Conservation (phyloP, 202 grass and related monocot species). For the Digitaria exilis region DNA sequence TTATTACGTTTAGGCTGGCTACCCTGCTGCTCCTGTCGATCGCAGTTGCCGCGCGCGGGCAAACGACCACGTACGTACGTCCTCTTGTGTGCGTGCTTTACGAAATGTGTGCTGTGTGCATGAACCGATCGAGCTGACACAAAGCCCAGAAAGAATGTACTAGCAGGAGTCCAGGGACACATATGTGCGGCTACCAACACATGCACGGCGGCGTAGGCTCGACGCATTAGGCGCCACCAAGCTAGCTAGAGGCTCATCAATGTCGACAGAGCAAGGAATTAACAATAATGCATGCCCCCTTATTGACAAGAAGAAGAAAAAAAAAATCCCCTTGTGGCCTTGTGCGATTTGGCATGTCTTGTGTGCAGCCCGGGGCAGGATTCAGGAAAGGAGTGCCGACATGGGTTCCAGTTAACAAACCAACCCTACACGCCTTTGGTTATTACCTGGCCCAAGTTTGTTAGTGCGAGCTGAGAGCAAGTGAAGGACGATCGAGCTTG, state of each 20-base stretch:
- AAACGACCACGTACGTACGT: too few relatives aligned
- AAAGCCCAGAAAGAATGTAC: background rate
- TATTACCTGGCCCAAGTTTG: background rate
- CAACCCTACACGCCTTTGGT: background rate
- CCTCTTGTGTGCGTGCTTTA: background rate
- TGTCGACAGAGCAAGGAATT: background rate
- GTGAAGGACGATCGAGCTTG: constrained; percentile 18
- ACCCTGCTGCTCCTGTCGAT: background rate
- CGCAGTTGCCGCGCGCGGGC: background rate
- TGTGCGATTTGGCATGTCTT: too few relatives aligned
- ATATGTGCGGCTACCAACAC: background rate
- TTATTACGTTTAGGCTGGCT: background rate
- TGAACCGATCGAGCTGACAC: background rate
- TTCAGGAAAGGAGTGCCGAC: constrained; percentile 48
- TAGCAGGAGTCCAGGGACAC: background rate
- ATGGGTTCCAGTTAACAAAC: constrained; percentile 43
- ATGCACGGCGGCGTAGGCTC: constrained; percentile 6
- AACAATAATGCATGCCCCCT: too few relatives aligned
- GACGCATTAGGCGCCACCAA: constrained; percentile 12
- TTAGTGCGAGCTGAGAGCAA: background rate
- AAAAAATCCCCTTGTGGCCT: constrained; percentile 35
- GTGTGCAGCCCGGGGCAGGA: too few relatives aligned
- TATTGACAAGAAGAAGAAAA: constrained; percentile 20
- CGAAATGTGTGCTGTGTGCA: background rate
- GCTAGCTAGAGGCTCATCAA: too few relatives aligned